Evolutionary conservation across 192 early-diverging fungal genomes (phyloP).

Genomic region (Piromyces finnis): DNA sequence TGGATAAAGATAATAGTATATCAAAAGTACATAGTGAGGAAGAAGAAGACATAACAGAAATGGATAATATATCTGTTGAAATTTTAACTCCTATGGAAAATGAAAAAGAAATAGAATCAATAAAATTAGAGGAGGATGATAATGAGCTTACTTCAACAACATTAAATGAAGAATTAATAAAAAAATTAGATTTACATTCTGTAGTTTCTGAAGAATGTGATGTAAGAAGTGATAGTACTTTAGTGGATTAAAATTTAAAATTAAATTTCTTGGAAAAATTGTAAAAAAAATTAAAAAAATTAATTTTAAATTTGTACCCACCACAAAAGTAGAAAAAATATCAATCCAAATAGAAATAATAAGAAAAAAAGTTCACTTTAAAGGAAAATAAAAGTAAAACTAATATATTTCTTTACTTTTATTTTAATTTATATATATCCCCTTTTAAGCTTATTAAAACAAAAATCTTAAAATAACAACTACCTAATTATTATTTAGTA

Average conservation of each 20-base stretch:
- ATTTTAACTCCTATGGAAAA: not conserved
- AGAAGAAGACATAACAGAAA: not conserved
- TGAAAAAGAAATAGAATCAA: not conserved
- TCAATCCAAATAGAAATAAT: no score
- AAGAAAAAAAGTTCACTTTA: no score
- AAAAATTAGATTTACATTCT: not conserved
- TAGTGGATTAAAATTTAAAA: not conserved
- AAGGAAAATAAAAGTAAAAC: no score
- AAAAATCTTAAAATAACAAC: no score
- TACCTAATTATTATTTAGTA: no score
- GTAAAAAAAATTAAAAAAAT: no score
- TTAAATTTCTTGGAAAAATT: not conserved
- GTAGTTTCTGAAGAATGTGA: not conserved
- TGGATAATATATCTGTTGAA: not conserved
- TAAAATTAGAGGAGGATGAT: not conserved
- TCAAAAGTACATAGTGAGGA: not conserved
- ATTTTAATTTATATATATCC: no score
- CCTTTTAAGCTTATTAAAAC: no score
- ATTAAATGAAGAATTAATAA: not conserved
- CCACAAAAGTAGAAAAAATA: no score
- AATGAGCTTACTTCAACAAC: not conserved
- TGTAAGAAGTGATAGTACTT: not conserved
- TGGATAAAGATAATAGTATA: not conserved
- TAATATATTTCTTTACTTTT: no score
- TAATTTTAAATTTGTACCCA: no score